Evolutionary conservation across 1,139 yeast species (phyloP).

Genomic region (Citeromyces siamensis): DNA sequence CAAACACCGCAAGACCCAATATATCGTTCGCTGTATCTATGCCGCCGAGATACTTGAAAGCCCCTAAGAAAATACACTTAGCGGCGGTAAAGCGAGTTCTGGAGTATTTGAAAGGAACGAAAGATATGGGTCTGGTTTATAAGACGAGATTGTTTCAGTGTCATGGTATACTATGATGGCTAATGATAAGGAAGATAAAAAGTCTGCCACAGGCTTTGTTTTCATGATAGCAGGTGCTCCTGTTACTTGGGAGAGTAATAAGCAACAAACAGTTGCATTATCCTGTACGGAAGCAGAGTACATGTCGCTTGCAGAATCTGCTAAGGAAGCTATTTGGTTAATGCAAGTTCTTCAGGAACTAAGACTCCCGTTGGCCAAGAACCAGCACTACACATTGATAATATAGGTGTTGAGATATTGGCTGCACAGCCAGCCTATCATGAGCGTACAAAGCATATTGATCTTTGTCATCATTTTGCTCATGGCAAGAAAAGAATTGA

Average conservation of each 20-base stretch:
- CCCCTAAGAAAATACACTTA: constrained; percentile 1
- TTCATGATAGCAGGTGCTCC: constrained; percentile 4
- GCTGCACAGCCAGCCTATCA: constrained; percentile 9
- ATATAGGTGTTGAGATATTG: constrained; percentile 9
- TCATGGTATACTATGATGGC: constrained; percentile 10
- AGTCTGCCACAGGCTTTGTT: constrained; percentile 10
- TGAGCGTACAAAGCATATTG: constrained; percentile 10
- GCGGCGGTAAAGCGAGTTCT: constrained; percentile 9
- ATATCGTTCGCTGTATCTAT: not conserved
- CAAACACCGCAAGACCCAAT: not conserved
- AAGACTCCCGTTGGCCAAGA: not conserved
- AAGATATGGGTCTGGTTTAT: constrained; percentile 6
- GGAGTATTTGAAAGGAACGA: constrained; percentile 9
- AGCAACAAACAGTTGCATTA: constrained; percentile 5
- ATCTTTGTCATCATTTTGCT: constrained; percentile 8
- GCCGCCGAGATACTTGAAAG: not conserved
- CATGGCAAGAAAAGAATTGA: constrained; percentile 1
- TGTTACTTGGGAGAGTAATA: constrained; percentile 1
- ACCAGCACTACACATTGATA: constrained; percentile 7
- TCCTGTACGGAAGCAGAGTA: constrained; percentile 9
- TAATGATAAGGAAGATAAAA: constrained; percentile 7
- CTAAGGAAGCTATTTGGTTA: constrained; percentile 7
- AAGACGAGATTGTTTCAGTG: not conserved
- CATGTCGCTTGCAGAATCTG: constrained; percentile 7
- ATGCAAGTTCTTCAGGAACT: constrained; percentile 1